These are phyloP conservation scores for Suhomyces pyralidae DNA, from an alignment of 805 yeast genomes.

Conservation along the genomic window DNA sequence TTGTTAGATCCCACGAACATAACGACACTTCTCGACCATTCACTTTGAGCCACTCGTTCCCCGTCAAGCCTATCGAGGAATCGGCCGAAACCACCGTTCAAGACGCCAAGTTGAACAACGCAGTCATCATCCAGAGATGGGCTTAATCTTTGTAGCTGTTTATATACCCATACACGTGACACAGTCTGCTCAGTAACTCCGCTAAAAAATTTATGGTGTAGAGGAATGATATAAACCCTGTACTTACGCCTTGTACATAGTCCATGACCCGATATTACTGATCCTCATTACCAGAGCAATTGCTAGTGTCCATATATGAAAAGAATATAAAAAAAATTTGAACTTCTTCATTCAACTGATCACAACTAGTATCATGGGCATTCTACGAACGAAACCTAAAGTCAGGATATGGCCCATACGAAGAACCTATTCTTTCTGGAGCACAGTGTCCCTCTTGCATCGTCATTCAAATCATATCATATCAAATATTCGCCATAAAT, in stretches of 20 bases:
- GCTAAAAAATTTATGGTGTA: neutral
- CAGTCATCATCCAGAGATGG: constrained; percentile 93
- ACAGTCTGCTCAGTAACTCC: neutral
- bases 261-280: neutral
- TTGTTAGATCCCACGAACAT: constrained; percentile 47
- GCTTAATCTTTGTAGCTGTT: constrained; percentile 9
- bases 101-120: constrained; percentile 73
- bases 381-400: neutral
- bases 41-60: constrained; percentile 75
- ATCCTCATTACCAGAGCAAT: too few relatives aligned
- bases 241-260: neutral
- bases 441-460: neutral
- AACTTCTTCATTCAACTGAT: neutral
- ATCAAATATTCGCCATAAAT: neutral
- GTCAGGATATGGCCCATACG: neutral
- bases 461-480: neutral
- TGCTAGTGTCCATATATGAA: neutral
- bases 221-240: neutral
- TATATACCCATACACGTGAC: neutral
- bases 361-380: neutral
- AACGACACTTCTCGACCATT: constrained; percentile 53
- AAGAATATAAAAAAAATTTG: neutral
- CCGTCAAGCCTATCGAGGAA: constrained; percentile 68
- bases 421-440: neutral
- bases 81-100: constrained; percentile 49